phyloP scores from a whole-genome alignment of 2,329 filamentous ascomycete genomes.

The Xylariaceae sp. region DNA sequence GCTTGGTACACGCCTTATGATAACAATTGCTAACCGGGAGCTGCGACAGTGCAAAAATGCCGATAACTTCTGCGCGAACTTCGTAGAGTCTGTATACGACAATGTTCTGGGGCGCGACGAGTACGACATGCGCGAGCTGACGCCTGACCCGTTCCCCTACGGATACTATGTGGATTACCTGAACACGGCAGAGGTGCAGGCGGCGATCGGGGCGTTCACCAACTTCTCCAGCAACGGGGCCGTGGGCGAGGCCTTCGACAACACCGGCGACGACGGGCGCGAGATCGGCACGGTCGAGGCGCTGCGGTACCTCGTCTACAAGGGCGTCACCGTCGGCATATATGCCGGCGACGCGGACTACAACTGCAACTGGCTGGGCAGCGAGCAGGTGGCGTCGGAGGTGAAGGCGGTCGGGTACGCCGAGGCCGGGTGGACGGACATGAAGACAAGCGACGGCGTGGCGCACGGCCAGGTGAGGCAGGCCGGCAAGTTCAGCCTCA shows the following conservation, averaged over 20 bases:
- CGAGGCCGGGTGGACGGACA: constrained; percentile 53
- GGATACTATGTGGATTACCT: constrained; percentile 62
- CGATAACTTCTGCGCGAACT: constrained; percentile 59
- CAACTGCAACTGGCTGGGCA: constrained; percentile 44
- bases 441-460: constrained; percentile 47
- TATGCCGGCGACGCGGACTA: constrained; percentile 43
- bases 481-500: constrained; percentile 55
- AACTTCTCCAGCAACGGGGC: constrained; percentile 60
- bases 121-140: constrained; percentile 64
- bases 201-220: constrained; percentile 63
- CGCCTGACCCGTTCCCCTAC: constrained; percentile 63
- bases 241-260: constrained; percentile 60
- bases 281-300: constrained; percentile 36
- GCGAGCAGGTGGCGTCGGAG: constrained; percentile 36
- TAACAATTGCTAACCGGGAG: not conserved
- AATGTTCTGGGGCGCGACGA: constrained; percentile 59
- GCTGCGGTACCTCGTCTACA: constrained; percentile 32
- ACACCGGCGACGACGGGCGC: constrained; percentile 55
- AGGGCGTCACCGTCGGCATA: constrained; percentile 36
- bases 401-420: constrained; percentile 49
- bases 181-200: constrained; percentile 58
- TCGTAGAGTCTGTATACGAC: constrained; percentile 60
- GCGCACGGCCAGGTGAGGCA: constrained; percentile 61
- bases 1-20: too few species aligned
- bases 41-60: constrained; percentile 52